Conservation (phyloP, 371 early-diverging fungal genomes). For the Mucor plumbeus region DNA sequence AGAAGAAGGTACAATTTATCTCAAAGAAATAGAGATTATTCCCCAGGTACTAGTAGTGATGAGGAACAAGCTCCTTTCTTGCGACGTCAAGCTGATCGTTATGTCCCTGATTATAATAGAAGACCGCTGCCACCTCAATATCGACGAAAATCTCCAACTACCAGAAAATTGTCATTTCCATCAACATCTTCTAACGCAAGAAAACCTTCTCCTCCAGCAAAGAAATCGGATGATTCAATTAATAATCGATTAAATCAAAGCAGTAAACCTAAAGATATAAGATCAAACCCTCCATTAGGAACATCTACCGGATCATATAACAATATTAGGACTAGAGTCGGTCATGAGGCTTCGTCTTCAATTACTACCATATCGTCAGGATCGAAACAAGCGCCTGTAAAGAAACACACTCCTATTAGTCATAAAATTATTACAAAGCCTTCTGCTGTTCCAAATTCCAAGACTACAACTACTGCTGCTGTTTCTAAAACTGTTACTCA, state of each 20-base stretch:
- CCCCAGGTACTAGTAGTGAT: slow-evolving; percentile 14
- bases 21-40: neutral
- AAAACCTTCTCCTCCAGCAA: neutral
- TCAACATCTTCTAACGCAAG: neutral
- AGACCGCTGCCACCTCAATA: slow-evolving; percentile 12
- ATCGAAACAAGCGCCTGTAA: neutral
- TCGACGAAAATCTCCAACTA: neutral
- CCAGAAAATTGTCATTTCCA: neutral
- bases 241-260: neutral
- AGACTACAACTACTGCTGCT: neutral
- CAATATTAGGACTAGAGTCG: neutral
- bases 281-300: slow-evolving; percentile 3
- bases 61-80: slow-evolving; percentile 12
- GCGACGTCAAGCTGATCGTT: neutral
- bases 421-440: neutral
- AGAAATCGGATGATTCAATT: neutral
- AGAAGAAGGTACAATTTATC: neutral
- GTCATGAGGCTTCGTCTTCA: neutral
- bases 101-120: slow-evolving; percentile 7
- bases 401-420: neutral
- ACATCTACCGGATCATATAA: neutral
- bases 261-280: neutral
- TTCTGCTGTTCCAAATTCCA: neutral
- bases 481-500: neutral
- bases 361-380: neutral